These are phyloP conservation scores for Pseudogymnoascus destructans DNA, from an alignment of 2,329 filamentous ascomycete genomes.

Conservation along the genomic window DNA sequence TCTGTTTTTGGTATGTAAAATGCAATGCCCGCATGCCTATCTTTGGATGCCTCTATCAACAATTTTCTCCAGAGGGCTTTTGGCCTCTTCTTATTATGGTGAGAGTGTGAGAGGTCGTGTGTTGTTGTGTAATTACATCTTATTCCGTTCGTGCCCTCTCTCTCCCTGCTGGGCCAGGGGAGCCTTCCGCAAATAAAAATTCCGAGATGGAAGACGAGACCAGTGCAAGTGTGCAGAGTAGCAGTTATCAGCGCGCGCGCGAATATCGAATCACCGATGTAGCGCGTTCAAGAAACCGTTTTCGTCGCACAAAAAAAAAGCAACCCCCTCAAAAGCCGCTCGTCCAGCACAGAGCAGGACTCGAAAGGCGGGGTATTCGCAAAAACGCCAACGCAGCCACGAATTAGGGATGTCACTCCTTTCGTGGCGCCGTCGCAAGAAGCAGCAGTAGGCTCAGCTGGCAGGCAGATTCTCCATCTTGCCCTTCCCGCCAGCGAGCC, in stretches of 20 bases:
- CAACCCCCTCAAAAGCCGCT: not conserved
- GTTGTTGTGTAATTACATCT: not conserved
- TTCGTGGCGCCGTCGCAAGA: not conserved
- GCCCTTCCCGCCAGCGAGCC: conserved; percentile 58
- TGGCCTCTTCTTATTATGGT: not conserved
- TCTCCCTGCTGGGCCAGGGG: conserved; percentile 1
- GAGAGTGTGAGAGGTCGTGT: not conserved
- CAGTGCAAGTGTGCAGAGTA: not conserved
- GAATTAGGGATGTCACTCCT: conserved; percentile 7
- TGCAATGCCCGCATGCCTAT: not conserved
- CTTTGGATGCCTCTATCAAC: not conserved
- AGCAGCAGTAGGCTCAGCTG: conserved; percentile 15
- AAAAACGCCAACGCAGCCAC: not conserved
- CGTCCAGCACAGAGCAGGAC: not conserved
- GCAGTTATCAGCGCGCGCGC: not conserved
- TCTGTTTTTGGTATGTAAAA: conserved; percentile 5
- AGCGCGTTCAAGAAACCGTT: not conserved
- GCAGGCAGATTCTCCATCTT: conserved; percentile 57
- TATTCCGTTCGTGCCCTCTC: not conserved
- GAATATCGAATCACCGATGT: conserved; percentile 8
- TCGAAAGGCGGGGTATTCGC: not conserved
- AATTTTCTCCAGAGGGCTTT: not conserved
- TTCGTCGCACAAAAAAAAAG: not conserved
- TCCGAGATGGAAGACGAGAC: not conserved
- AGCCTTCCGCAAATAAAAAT: not conserved